Evolutionary conservation across 2,329 filamentous ascomycete genomes (phyloP), one percentile per base, ranked within the genome.

Genomic region (Lasiodiplodia citricola): DNA sequence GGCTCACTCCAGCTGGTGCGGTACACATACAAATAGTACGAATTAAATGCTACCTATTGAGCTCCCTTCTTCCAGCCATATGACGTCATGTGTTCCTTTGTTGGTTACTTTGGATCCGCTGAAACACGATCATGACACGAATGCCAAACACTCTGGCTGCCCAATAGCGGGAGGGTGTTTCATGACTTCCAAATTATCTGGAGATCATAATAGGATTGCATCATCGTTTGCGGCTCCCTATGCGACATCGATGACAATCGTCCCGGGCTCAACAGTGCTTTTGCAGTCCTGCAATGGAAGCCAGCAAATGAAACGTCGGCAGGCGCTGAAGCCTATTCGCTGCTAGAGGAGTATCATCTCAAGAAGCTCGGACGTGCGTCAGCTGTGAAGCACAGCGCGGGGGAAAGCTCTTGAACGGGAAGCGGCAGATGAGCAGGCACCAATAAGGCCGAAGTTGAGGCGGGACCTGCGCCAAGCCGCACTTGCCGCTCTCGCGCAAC

Each of bases 1-100:
- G 55, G 66, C 50, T n/a, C 47, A 56, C 38, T 3, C 38, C 66
- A 68, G 66, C 37, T 55, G 66, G 66, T 68, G 66, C 66, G 66
- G 66, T 68, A 68, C 66, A 68, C 66, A 68, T 68, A 44, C 35
- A 16, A 31, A 10, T 5, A 66, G 23, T 18, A 65, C 18, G 2
- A 44, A 62, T 50, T 28, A 11, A 35, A 44, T 18, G 35, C 31
- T 35, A 35, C 31, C 6, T 35, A 10, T 23, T 38, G 44, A 21
- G n/a, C 41, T 28, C 7, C 21, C 25, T 21, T 51, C 21, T 37
- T 4, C 44, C 47, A 7, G 21, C 11, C 23, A 31, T 23, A 37
- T 52, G 44, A 64, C 44, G 60, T 54, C 60, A 64, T 38, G 21
- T 64, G 60, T 31, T n/a, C 11, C 25, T n/a, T 2, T 52, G 41